Conservation (phyloP, 495 filamentous ascomycete species). For the Neurospora discreta region DNA sequence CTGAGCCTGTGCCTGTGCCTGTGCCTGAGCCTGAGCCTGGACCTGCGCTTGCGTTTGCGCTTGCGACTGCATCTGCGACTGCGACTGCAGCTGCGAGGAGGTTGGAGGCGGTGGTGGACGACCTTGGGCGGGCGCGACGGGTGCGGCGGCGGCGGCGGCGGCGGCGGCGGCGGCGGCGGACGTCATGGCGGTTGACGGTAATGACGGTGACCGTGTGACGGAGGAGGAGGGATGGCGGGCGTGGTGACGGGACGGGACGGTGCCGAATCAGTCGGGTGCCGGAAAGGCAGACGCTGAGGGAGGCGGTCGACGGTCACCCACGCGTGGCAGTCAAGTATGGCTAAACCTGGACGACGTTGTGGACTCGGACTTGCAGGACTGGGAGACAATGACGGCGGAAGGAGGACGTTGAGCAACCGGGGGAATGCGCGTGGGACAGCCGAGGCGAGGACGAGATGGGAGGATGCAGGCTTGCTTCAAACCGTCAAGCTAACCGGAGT, state of each 20-base stretch:
- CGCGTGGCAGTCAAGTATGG: background rate
- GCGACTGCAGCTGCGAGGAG: conserved; percentile 13
- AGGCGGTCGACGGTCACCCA: background rate
- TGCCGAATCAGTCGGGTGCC: background rate
- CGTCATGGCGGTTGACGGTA: conserved; percentile 14
- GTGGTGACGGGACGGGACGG: background rate
- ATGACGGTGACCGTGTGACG: background rate
- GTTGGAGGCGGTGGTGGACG: conserved; percentile 6
- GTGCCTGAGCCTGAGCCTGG: conserved; percentile 3
- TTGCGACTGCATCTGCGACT: conserved; percentile 8
- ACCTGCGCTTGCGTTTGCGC: conserved; percentile 6
- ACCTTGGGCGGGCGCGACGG: conserved; percentile 9
- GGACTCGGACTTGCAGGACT: background rate
- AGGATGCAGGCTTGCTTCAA: background rate
- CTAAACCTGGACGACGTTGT: background rate
- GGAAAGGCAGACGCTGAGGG: background rate
- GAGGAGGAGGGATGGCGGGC: background rate
- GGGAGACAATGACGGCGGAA: background rate
- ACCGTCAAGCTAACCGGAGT: background rate
- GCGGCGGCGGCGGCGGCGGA: conserved; percentile 13
- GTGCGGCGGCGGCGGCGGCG: conserved; percentile 9
- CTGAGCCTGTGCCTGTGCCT: background rate
- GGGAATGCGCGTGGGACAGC: background rate
- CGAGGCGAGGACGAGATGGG: conserved; percentile 1
- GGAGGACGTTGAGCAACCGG: background rate